phyloP scores from a whole-genome alignment of 805 yeast genomes.

The Pichia gijzeniarum region DNA sequence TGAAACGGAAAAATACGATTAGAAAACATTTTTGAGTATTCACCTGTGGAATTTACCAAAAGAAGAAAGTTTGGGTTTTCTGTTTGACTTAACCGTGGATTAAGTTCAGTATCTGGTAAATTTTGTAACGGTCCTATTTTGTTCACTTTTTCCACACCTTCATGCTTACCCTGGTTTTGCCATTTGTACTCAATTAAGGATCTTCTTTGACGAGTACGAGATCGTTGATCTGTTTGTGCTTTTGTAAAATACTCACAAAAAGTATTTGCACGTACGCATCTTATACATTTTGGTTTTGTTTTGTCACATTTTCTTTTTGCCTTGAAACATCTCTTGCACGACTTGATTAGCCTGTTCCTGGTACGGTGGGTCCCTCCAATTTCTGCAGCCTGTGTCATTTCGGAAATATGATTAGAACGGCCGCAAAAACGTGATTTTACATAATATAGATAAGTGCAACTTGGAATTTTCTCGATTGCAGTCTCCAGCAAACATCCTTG shows the following conservation, averaged over 20 bases:
- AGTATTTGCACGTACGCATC: conserved; percentile 13
- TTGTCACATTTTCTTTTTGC: conserved; percentile 20
- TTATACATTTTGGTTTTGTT: conserved; percentile 12
- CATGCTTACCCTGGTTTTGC: neutral
- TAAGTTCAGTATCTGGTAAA: conserved; percentile 13
- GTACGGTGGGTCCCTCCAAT: too few relatives aligned
- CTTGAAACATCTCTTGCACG: conserved; percentile 19
- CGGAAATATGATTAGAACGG: too few relatives aligned
- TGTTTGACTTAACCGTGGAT: conserved; percentile 12
- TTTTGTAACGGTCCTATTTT: neutral
- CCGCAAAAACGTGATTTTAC: too few relatives aligned
- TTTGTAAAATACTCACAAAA: conserved; percentile 19
- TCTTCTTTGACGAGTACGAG: conserved; percentile 2
- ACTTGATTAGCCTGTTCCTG: conserved; percentile 16
- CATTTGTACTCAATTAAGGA: neutral
- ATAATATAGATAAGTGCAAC: too few relatives aligned
- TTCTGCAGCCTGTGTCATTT: too few relatives aligned
- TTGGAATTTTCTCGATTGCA: too few relatives aligned
- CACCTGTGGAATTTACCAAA: conserved; percentile 19
- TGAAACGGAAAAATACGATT: conserved; percentile 18
- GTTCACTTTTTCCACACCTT: neutral
- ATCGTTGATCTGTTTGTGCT: conserved; percentile 11
- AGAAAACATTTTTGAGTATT: conserved; percentile 21
- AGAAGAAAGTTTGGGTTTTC: conserved; percentile 20
- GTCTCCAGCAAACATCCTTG: too few relatives aligned